These are phyloP conservation scores for Haematococcus lacustris DNA, from an alignment of 139 green algal species.

Conservation along the genomic window DNA sequence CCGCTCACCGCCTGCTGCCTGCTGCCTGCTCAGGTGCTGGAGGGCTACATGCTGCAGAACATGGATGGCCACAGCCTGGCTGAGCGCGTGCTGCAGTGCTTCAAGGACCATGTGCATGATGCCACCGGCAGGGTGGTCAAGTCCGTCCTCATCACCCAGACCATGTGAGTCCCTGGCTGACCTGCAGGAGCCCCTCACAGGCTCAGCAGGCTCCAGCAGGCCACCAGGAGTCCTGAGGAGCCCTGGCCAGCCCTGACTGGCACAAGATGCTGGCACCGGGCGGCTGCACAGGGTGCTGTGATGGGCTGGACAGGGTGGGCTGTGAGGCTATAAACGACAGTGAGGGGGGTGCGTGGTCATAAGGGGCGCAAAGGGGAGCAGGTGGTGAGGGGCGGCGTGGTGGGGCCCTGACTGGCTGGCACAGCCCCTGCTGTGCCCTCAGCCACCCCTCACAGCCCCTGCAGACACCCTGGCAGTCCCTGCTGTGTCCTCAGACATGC, in stretches of 20 bases:
- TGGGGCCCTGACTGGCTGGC: too few relatives aligned
- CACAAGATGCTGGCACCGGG: neutral
- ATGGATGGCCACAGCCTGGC: constrained; percentile 19
- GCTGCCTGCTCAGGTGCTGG: constrained; percentile 53
- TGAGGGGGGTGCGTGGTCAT: too few relatives aligned
- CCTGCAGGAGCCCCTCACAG: neutral
- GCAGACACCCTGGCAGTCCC: neutral
- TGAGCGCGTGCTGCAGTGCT: constrained; percentile 36
- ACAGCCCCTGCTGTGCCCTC: too few relatives aligned
- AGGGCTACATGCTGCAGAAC: constrained; percentile 51
- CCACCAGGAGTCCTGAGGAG: too few relatives aligned
- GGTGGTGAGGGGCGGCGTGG: too few relatives aligned
- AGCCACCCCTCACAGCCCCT: too few relatives aligned
- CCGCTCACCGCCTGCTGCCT: too few relatives aligned
- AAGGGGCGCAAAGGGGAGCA: too few relatives aligned
- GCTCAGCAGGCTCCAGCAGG: neutral
- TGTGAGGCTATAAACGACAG: neutral
- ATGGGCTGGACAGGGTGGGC: neutral
- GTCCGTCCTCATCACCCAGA: constrained; percentile 34
- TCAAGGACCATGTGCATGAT: constrained; percentile 35
- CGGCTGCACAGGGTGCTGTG: neutral
- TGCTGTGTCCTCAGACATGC: neutral
- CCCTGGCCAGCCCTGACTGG: too few relatives aligned
- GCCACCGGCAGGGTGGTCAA: constrained; percentile 32
- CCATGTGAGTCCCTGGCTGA: constrained; percentile 14